These are phyloP conservation scores for Trapa incisa DNA, from an alignment of 345 rosid species.

Conservation along the genomic window DNA sequence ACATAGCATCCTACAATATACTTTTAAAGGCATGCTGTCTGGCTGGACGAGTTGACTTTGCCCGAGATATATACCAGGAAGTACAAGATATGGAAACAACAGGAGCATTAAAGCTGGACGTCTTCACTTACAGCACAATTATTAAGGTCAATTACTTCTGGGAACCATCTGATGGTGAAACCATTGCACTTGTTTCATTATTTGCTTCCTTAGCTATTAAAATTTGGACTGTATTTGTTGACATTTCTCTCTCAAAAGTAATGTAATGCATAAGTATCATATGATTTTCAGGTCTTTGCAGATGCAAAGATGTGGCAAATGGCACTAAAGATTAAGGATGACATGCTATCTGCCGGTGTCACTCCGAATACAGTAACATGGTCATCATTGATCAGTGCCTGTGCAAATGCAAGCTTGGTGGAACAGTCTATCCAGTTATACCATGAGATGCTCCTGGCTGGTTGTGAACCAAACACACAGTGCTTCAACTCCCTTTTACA, in stretches of 20 bases:
- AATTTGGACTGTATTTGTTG: background rate
- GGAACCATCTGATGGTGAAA: background rate
- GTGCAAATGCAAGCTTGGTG: conserved; percentile 79
- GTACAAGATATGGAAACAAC: conserved; percentile 57
- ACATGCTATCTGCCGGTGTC: conserved; percentile 66
- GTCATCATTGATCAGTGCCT: conserved; percentile 88
- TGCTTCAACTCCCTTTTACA: conserved; percentile 76
- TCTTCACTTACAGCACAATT: conserved; percentile 82
- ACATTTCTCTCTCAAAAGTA: background rate
- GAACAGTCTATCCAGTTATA: conserved; percentile 64
- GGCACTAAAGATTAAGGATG: conserved; percentile 76
- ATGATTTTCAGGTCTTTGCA: conserved; percentile 52
- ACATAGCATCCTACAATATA: conserved; percentile 75
- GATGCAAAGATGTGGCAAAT: conserved; percentile 85
- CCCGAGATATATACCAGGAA: conserved; percentile 67
- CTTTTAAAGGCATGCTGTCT: conserved; percentile 83
- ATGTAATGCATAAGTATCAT: background rate
- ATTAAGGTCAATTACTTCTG: conserved; percentile 46
- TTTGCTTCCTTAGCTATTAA: background rate
- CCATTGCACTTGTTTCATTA: background rate
- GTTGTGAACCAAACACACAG: conserved; percentile 72
- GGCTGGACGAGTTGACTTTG: conserved; percentile 74
- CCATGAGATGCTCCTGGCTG: conserved; percentile 76
- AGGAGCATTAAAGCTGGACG: conserved; percentile 59
- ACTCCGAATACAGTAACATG: conserved; percentile 65